Evolutionary conservation across 768 basidiomycete species (phyloP).

Genomic region (Pulveroboletus sp.): DNA sequence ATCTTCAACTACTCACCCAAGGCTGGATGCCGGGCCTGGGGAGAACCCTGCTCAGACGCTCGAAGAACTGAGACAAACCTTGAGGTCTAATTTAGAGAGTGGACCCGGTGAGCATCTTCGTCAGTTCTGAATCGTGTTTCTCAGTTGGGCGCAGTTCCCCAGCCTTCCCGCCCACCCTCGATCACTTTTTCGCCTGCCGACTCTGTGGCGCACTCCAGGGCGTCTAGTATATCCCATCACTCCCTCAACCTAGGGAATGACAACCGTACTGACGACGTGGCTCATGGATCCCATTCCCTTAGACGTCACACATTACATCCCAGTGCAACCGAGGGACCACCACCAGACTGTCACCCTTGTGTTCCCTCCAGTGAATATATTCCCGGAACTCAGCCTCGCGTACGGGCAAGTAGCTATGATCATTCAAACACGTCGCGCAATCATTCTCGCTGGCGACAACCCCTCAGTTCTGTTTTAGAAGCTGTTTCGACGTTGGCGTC

Average conservation of each 20-base stretch:
- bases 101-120: not conserved
- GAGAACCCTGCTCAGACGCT: slow-evolving; percentile 15
- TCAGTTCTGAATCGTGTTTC: not conserved
- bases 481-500: slow-evolving; percentile 19
- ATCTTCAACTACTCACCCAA: not conserved
- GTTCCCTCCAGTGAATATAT: slow-evolving; percentile 3
- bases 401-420: not conserved
- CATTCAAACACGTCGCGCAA: not conserved
- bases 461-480: slow-evolving; percentile 16
- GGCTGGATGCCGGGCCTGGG: not conserved
- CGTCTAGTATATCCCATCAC: slow-evolving; percentile 5
- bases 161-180: not conserved
- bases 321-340: slow-evolving; percentile 30
- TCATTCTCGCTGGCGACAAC: slow-evolving; percentile 18
- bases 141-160: not conserved
- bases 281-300: not conserved
- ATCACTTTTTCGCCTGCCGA: not conserved
- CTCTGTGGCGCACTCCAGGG: not conserved
- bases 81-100: slow-evolving; percentile 8
- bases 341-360: not conserved
- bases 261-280: not conserved
- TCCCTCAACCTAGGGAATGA: slow-evolving; percentile 4
- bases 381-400: not conserved
- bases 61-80: slow-evolving; percentile 21
- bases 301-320: slow-evolving; percentile 21